A percentile compares a stretch with the other conserved stretches of the same genome.
Conservation (phyloP, 2,329 filamentous ascomycete genomes). For the Aspergillus fischeri region DNA sequence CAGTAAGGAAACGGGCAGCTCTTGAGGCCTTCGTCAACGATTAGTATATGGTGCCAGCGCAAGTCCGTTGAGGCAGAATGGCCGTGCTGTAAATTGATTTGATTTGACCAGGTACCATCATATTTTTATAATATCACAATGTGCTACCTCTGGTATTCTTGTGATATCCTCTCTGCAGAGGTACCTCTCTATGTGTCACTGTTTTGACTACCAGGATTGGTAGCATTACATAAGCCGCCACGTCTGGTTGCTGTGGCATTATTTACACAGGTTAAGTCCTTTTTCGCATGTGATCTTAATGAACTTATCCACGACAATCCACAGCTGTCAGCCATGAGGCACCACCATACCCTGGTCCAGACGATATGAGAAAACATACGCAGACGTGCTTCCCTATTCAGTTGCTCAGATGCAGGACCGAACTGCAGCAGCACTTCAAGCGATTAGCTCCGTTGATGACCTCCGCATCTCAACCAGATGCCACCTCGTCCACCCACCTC, state of each 20-base stretch:
- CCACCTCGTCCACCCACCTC: conserved; percentile 28
- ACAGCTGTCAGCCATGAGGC: neutral
- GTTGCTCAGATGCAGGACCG: conserved; percentile 19
- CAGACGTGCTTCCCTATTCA: conserved; percentile 1
- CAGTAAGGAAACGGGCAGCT: neutral
- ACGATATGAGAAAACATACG: conserved; percentile 15
- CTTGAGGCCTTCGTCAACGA: neutral
- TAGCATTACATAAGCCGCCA: conserved; percentile 6
- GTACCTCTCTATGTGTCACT: neutral
- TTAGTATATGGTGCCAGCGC: neutral
- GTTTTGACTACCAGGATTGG: neutral
- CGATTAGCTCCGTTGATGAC: conserved; percentile 8
- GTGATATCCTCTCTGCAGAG: no score
- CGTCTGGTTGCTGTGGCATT: conserved; percentile 16
- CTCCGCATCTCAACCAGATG: conserved; percentile 23
- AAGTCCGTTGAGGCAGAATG: neutral
- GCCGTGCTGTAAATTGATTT: neutral
- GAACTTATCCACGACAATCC: neutral
- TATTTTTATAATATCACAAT: neutral
- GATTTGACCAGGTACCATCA: neutral
- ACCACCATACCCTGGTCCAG: conserved; percentile 1
- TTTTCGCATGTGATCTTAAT: conserved; percentile 4
- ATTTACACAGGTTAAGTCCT: conserved; percentile 18
- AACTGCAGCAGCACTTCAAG: conserved; percentile 16
- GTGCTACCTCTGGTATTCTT: no score